These are phyloP conservation scores for Botrytis elliptica DNA, from an alignment of 2,329 filamentous ascomycete species.

Conservation along the genomic window DNA sequence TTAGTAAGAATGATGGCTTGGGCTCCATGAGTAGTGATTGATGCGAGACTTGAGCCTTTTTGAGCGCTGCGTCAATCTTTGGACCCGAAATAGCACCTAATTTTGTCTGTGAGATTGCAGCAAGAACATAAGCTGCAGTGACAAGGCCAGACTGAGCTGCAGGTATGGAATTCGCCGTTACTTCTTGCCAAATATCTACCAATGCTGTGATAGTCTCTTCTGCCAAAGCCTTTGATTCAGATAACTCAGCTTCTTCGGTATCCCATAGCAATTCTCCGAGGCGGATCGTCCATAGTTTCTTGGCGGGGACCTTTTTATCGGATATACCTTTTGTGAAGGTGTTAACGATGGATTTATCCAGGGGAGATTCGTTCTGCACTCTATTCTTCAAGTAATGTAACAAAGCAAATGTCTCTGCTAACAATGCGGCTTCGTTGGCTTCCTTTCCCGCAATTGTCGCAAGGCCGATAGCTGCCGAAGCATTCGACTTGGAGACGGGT, in stretches of 20 bases:
- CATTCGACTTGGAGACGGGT: conserved; percentile 57
- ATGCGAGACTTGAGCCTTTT: conserved; percentile 61
- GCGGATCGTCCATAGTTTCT: conserved; percentile 77
- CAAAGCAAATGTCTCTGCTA: conserved; percentile 72
- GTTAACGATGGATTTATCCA: conserved; percentile 68
- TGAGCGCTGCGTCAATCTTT: conserved; percentile 55
- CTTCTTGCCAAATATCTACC: conserved; percentile 72
- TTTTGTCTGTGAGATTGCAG: conserved; percentile 58
- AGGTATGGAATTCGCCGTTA: conserved; percentile 71
- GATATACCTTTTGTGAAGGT: conserved; percentile 75
- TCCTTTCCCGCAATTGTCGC: conserved; percentile 75
- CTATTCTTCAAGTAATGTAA: conserved; percentile 62
- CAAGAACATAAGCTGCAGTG: conserved; percentile 72
- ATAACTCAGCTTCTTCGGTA: conserved; percentile 46
- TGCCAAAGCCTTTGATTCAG: conserved; percentile 52
- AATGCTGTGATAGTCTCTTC: conserved; percentile 56
- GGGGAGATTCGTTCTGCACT: conserved; percentile 56
- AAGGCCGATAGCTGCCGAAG: conserved; percentile 65
- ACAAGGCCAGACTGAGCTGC: conserved; percentile 82
- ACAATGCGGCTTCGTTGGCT: conserved; percentile 79
- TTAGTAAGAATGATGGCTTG: conserved; percentile 85
- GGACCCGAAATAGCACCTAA: conserved; percentile 54
- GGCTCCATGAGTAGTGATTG: conserved; percentile 69
- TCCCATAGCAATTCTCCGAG: conserved; percentile 69
- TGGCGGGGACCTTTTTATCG: conserved; percentile 79